These are phyloP conservation scores for Avena atlantica DNA, from an alignment of 176 grass and related monocot genomes.

Conservation along the genomic window DNA sequence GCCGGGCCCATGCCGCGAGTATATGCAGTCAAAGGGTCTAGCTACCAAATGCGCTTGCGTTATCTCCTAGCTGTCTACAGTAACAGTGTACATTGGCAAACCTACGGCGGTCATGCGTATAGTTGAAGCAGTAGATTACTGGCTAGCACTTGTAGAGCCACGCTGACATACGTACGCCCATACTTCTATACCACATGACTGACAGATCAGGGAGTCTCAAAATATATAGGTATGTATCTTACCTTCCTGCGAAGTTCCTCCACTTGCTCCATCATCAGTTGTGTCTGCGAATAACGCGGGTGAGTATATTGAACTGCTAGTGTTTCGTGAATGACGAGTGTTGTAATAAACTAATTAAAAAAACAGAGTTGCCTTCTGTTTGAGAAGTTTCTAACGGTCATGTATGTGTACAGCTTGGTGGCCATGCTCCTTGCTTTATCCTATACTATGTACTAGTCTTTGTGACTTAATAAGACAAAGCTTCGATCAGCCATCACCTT, in stretches of 20 bases:
- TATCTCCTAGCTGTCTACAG: constrained; percentile 2
- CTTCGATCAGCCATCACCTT: neutral
- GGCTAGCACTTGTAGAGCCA: neutral
- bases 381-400: neutral
- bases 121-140: constrained; percentile 1
- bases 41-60: neutral
- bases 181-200: neutral
- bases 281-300: constrained; percentile 54
- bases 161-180: neutral
- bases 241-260: constrained; percentile 96
- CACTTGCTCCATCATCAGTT: constrained; percentile 93
- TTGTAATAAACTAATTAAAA: neutral
- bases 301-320: neutral
- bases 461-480: neutral
- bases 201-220: neutral
- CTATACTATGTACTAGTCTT: neutral
- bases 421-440: neutral
- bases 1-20: neutral
- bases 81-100: constrained; percentile 24
- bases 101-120: neutral
- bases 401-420: too few relatives aligned
- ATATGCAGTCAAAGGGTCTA: neutral
- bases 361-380: constrained; percentile 19
- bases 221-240: neutral
- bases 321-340: neutral